Evolutionary conservation across 495 filamentous ascomycete genomes (phyloP).

Genomic region (Talaromyces adpressus): DNA sequence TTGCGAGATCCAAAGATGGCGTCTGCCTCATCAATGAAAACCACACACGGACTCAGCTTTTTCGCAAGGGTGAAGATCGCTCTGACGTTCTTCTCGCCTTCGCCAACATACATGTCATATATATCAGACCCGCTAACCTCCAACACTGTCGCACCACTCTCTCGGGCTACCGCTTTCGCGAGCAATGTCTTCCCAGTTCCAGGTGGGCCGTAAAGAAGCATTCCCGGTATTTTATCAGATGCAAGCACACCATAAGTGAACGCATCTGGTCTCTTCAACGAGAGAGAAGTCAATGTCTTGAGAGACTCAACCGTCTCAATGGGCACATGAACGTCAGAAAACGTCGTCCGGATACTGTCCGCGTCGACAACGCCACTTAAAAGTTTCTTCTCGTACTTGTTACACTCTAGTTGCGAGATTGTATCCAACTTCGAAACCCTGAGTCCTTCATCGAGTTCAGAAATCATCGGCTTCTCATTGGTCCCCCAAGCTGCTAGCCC

Average conservation of each 20-base stretch:
- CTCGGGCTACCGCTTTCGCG: conserved; percentile 92
- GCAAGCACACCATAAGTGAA: conserved; percentile 94
- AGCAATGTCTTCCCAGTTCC: conserved; percentile 95
- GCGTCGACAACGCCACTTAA: conserved; percentile 76
- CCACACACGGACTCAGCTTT: conserved; percentile 86
- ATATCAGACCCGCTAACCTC: conserved; percentile 70
- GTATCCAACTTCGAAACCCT: conserved; percentile 15
- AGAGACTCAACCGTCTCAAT: conserved; percentile 79
- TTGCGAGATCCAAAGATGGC: conserved; percentile 76
- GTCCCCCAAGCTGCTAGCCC: background rate
- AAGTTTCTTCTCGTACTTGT: conserved; percentile 73
- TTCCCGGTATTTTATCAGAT: conserved; percentile 81
- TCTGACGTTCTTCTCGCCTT: conserved; percentile 93
- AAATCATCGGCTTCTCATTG: background rate
- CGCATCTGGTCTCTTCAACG: conserved; percentile 82
- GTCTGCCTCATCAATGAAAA: conserved; percentile 97
- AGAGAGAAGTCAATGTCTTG: conserved; percentile 83
- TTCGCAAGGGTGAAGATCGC: conserved; percentile 88
- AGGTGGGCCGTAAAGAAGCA: conserved; percentile 88
- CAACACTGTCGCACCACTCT: conserved; percentile 82
- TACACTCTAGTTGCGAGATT: conserved; percentile 49
- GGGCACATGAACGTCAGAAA: conserved; percentile 75
- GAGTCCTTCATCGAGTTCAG: background rate
- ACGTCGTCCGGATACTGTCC: conserved; percentile 75
- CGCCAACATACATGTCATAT: conserved; percentile 93